Percentiles rank a stretch among this genome's conserved stretches.
These are phyloP conservation scores for Neurospora cerealis DNA, from an alignment of 495 filamentous ascomycete genomes.

Conservation along the genomic window DNA sequence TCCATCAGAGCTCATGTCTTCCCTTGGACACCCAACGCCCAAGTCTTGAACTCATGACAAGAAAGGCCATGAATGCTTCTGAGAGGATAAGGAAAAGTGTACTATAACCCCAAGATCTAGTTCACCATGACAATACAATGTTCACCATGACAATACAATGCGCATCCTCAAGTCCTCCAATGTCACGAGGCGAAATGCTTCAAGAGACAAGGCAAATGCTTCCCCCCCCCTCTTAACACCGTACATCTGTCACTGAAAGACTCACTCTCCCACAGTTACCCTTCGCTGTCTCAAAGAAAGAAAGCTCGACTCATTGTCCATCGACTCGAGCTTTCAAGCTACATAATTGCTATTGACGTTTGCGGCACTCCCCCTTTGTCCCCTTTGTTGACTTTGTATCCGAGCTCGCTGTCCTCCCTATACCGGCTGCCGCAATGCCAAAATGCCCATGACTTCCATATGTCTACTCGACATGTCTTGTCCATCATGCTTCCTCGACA, in stretches of 20 bases:
- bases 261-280: neutral
- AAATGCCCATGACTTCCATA: neutral
- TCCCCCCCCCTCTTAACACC: neutral
- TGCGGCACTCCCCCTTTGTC: neutral
- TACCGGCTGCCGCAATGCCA: neutral
- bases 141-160: too few species aligned
- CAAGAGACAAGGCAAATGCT: too few species aligned
- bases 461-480: neutral
- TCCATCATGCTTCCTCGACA: neutral
- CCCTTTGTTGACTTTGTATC: neutral
- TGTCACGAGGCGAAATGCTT: neutral
- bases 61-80: neutral
- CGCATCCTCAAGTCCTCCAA: too few species aligned
- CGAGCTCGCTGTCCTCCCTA: neutral
- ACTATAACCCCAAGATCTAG: neutral
- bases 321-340: neutral
- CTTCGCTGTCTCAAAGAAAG: neutral
- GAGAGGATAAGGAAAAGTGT: neutral
- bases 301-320: neutral
- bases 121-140: too few species aligned
- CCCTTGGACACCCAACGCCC: neutral
- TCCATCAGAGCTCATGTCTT: neutral
- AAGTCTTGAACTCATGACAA: neutral
- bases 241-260: neutral
- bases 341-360: neutral